Base-by-base conservation (phyloP, 2,329 filamentous ascomycete species). In the Eutypa lata region DNA sequence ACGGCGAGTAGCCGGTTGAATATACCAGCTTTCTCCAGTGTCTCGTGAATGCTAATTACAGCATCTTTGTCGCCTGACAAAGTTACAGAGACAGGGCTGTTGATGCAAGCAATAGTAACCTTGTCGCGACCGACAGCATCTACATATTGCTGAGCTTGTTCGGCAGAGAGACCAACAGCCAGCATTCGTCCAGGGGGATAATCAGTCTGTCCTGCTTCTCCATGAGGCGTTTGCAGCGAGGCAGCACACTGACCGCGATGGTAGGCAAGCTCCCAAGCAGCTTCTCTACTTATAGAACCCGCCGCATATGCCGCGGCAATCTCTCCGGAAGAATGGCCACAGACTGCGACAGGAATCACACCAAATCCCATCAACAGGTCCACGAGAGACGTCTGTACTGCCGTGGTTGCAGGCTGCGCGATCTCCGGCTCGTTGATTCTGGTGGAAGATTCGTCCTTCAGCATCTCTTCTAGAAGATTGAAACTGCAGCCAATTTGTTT, bases 291-390 rank as follows among this genome's bases (percentile, higher is more conserved):
- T 48, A 70, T 57, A 3, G 54, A 48, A 0, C 63, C 62, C 8
- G 59, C 59, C 3, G 65, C 62, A 42, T 68, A 69, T 0, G 65
- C 66, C 0, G 67, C 68, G 1, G 62, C 68, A 18, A 72, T 70
- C 49, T 72, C 70, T 7, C 70, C 70, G 0, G 65, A 68, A 2
- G 68, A 71, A 55, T 72, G 69, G 19, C 70, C 69, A 6, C 67
- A 61, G 13, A 68, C 64, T 14, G 56, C 61, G 7, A 49, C 48
- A 3, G 65, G 37, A 3, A 72, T 44, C 1, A 61, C 66, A 28
- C 57, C 61, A 7, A 53, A 56, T 2, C 40, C 53, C 8, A 42
- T 47, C 5, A 72, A 54, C 0, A 70, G 53, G 33, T 70, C 61
- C 2, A 70, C 63, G 2, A 71, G 59, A 1, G 58, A 63, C 3